Base-by-base conservation (phyloP, 2,329 filamentous ascomycete genomes). In the Fusarium tanahbumbuense region DNA sequence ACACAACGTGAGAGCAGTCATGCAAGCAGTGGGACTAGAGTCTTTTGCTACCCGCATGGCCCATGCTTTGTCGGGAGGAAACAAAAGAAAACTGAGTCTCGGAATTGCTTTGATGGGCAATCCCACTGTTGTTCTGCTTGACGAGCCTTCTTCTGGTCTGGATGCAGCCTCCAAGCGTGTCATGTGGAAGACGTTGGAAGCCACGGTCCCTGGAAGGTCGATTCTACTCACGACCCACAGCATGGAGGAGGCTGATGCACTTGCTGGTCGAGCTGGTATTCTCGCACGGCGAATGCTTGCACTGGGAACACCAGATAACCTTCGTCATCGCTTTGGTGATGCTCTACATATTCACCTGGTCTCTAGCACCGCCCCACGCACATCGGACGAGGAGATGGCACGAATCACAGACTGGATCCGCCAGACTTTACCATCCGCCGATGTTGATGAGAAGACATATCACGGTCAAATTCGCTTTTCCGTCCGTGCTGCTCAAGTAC, bases 31-130 rank as follows among this genome's bases (percentile, higher is more conserved):
- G 2, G 93, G 94, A 0, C 85, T 98, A 0, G 81, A 85, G 9
- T 85, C 87, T 1, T 97, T 94, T 81, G 83, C 87, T 5, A 84
- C 88, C 10, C 88, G 93, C 27, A 93, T 95, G 86, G 94, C 93
- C 0, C 86, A 87, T 57, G 91, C 92, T 47, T 86, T 98, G 0
- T 95, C 92, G 0, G 94, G 95, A 11, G 95, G 95, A 30, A 98
- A 97, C 82, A 97, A 97, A 82, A 87, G 94, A n/a, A 98, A 98
- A 80, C 83, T 98, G 2, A 93, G 89, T 20, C 86, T 98, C 0
- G 94, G 92, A 5, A 97, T 98, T 58, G 94, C 95, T 0, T 83
- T 98, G 2, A 97, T 97, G 87, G 95, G 94, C 6, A 97, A 98
- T 73, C 94, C 94, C 0, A 89, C 90, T 0, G 94, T 97, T 0